A percentile compares a stretch with the other conserved stretches of the same genome.
These are phyloP conservation scores for Hypoxylon sp. DNA, from an alignment of 2,329 filamentous ascomycete genomes.

Conservation along the genomic window DNA sequence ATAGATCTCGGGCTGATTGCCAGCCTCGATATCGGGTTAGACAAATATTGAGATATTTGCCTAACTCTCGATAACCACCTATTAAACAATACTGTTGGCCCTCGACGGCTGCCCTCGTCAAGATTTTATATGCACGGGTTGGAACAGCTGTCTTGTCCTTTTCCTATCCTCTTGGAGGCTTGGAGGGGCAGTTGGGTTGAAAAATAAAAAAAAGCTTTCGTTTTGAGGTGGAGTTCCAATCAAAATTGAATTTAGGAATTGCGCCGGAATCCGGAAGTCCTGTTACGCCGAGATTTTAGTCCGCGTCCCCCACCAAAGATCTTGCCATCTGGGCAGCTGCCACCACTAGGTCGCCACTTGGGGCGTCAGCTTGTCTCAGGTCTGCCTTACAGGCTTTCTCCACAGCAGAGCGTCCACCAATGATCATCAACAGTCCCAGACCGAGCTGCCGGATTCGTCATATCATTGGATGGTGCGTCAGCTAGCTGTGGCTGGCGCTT, in stretches of 20 bases:
- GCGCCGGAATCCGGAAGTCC: slow-evolving; percentile 36
- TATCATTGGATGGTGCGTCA: slow-evolving; percentile 36
- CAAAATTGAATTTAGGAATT: slow-evolving; percentile 43
- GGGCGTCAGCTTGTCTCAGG: slow-evolving; percentile 26
- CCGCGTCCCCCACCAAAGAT: slow-evolving; percentile 2
- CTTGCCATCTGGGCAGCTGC: slow-evolving; percentile 3
- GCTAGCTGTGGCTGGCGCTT: slow-evolving; percentile 37
- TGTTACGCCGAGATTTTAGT: slow-evolving; percentile 30
- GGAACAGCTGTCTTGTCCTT: slow-evolving; percentile 44
- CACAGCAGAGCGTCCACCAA: slow-evolving; percentile 26
- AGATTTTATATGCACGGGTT: slow-evolving; percentile 33
- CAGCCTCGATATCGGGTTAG: slow-evolving; percentile 54
- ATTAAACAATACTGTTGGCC: slow-evolving; percentile 28
- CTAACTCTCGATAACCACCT: slow-evolving; percentile 33
- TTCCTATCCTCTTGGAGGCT: slow-evolving; percentile 33
- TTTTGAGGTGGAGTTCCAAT: slow-evolving; percentile 47
- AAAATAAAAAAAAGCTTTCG: slow-evolving; percentile 49
- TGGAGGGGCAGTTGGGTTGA: slow-evolving; percentile 43
- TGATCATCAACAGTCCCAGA: slow-evolving; percentile 24
- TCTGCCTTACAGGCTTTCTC: slow-evolving; percentile 29
- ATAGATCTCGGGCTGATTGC: slow-evolving; percentile 58
- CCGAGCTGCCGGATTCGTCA: slow-evolving; percentile 35
- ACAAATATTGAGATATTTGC: slow-evolving; percentile 40
- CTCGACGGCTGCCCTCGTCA: slow-evolving; percentile 44
- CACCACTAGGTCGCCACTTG: not conserved